A percentile compares a stretch with the other conserved stretches of the same genome.
These are phyloP conservation scores for Hibiscus mutabilis DNA, from an alignment of 345 rosid species.

Conservation along the genomic window DNA sequence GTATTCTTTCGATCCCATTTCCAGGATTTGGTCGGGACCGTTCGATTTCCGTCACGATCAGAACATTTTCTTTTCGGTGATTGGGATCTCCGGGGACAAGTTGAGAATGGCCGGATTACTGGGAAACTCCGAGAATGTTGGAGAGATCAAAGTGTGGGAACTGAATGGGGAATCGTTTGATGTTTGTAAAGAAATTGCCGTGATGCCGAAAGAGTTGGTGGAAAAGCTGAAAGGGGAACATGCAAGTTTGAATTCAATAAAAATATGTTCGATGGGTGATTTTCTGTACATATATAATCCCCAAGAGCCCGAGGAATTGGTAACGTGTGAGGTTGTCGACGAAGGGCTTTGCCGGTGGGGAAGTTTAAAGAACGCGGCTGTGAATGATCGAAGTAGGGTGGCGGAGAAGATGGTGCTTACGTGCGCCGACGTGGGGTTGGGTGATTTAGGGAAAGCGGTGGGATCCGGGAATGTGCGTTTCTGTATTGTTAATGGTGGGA, in stretches of 20 bases:
- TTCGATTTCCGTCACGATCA: conserved; percentile 28
- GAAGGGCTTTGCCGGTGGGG: conserved; percentile 37
- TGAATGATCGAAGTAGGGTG: conserved; percentile 5
- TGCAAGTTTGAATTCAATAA: conserved; percentile 23
- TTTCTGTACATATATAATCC: conserved; percentile 27
- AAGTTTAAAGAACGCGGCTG: conserved; percentile 25
- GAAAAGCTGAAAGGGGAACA: conserved; percentile 31
- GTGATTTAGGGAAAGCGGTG: conserved; percentile 40
- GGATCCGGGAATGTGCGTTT: conserved; percentile 12
- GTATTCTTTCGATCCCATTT: conserved; percentile 40
- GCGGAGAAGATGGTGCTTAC: conserved; percentile 29
- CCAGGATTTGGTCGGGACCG: conserved; percentile 55
- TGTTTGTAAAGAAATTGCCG: conserved; percentile 32
- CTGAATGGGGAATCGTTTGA: conserved; percentile 19
- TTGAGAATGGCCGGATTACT: conserved; percentile 43
- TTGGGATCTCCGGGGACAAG: conserved; percentile 28
- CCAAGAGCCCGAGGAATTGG: conserved; percentile 25
- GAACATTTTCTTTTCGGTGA: conserved; percentile 22
- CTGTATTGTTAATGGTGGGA: not conserved
- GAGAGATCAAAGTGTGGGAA: conserved; percentile 49
- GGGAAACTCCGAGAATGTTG: conserved; percentile 23
- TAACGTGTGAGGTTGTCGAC: conserved; percentile 35
- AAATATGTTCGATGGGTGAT: conserved; percentile 31
- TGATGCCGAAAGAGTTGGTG: conserved; percentile 38
- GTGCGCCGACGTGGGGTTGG: conserved; percentile 41